Evolutionary conservation across 352 stramenopile genomes (phyloP).

Genomic region (Aphanomyces astaci): DNA sequence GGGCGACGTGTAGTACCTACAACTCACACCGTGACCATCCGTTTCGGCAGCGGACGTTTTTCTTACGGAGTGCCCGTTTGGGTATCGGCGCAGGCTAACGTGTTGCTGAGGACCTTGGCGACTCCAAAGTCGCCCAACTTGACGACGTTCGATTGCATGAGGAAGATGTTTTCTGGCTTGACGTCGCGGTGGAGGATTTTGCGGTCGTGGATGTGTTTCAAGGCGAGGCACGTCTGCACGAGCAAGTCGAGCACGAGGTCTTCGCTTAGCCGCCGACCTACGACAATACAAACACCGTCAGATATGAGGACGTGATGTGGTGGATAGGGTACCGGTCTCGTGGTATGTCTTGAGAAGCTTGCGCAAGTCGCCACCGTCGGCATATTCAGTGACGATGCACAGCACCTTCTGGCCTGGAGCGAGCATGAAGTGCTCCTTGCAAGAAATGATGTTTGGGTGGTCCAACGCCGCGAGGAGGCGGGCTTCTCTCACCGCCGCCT

Average conservation of each 20-base stretch:
- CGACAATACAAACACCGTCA: too few species aligned
- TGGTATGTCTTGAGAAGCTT: slow-evolving; percentile 38
- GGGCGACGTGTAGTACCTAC: slow-evolving; percentile 88
- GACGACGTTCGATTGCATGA: slow-evolving; percentile 50
- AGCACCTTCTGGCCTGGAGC: slow-evolving; percentile 34
- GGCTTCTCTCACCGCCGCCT: slow-evolving; percentile 51
- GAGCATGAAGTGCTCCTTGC: slow-evolving; percentile 66
- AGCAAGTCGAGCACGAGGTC: slow-evolving; percentile 47
- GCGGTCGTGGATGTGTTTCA: slow-evolving; percentile 73
- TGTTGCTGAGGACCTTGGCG: slow-evolving; percentile 63
- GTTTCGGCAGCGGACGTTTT: neutral
- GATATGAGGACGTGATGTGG: neutral
- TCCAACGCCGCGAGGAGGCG: slow-evolving; percentile 57
- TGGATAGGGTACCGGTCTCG: neutral
- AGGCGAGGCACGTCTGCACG: slow-evolving; percentile 58
- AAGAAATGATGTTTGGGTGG: slow-evolving; percentile 79
- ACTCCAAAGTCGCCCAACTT: slow-evolving; percentile 78
- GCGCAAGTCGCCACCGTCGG: slow-evolving; percentile 64
- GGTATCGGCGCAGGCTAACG: slow-evolving; percentile 61
- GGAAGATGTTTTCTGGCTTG: slow-evolving; percentile 84
- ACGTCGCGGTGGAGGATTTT: slow-evolving; percentile 85
- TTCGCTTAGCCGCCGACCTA: slow-evolving; percentile 31
- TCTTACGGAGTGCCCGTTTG: slow-evolving; percentile 48
- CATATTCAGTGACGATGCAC: slow-evolving; percentile 82
- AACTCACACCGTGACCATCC: neutral